These are phyloP conservation scores for Helotiales sp. DNA, from an alignment of 2,329 filamentous ascomycete species.

Conservation along the genomic window DNA sequence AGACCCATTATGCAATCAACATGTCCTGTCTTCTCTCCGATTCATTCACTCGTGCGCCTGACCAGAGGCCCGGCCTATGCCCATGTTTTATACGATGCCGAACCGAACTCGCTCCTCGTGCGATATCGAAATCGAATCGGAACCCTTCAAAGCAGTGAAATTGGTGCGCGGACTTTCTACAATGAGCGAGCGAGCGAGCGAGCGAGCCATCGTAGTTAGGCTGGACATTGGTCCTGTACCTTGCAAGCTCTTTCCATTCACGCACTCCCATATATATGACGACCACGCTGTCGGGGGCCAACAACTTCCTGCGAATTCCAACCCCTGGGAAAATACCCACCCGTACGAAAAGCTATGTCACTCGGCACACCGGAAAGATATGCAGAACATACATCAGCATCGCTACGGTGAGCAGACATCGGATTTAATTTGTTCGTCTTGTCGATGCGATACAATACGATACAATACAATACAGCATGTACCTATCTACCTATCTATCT, in stretches of 20 bases:
- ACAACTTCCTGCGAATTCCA: slow-evolving; percentile 18
- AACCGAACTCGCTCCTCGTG: no score
- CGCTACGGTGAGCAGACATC: slow-evolving; percentile 26
- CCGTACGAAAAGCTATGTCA: neutral
- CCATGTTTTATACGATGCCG: slow-evolving; percentile 13
- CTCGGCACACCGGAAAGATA: slow-evolving; percentile 23
- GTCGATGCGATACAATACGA: no score
- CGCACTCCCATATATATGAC: neutral
- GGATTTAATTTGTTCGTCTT: slow-evolving; percentile 29
- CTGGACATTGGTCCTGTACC: slow-evolving; percentile 11
- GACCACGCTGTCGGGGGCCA: neutral
- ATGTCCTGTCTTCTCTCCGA: slow-evolving; percentile 10
- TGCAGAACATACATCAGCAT: slow-evolving; percentile 28
- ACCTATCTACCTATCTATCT: no score
- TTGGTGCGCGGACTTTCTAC: no score
- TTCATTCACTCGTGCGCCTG: neutral
- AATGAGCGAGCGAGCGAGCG: no score
- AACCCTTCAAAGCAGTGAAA: no score
- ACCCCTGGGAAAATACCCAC: slow-evolving; percentile 10
- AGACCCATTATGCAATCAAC: slow-evolving; percentile 16
- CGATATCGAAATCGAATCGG: no score
- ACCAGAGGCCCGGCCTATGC: slow-evolving; percentile 18
- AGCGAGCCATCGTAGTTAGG: no score
- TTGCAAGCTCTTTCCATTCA: neutral
- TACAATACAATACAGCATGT: no score